Percentiles rank a stretch among this genome's conserved stretches.
These are phyloP conservation scores for Populus euphratica DNA, from an alignment of 345 rosid genomes.

Conservation along the genomic window DNA sequence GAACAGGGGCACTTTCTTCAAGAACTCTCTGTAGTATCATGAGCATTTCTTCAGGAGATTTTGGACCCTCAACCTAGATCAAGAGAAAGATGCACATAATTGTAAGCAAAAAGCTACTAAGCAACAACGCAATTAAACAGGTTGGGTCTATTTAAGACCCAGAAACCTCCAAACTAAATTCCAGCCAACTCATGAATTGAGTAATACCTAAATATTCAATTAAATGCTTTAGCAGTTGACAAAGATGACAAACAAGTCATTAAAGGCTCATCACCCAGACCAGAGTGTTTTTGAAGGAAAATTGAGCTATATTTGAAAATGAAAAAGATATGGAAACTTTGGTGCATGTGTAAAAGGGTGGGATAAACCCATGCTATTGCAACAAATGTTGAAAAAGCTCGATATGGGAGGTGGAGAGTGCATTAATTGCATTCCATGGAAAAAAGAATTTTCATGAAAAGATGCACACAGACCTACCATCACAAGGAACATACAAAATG, in stretches of 20 bases:
- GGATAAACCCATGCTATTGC: neutral
- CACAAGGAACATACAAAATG: neutral
- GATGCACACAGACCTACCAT: neutral
- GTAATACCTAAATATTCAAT: neutral
- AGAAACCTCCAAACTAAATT: neutral
- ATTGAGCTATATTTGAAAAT: neutral
- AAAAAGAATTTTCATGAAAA: neutral
- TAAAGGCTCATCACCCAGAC: neutral
- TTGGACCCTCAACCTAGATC: slow-evolving; percentile 84
- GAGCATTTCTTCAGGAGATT: slow-evolving; percentile 78
- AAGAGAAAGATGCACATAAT: slow-evolving; percentile 7
- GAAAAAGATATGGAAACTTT: neutral
- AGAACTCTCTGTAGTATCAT: slow-evolving; percentile 67
- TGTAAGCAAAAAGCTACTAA: neutral
- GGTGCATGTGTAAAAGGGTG: neutral
- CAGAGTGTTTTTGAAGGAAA: neutral
- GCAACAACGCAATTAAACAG: neutral
- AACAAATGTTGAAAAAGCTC: neutral
- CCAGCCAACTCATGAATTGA: neutral
- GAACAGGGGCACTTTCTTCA: slow-evolving; percentile 92
- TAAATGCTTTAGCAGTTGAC: neutral
- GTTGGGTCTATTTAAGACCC: neutral
- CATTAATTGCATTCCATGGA: neutral
- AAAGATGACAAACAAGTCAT: neutral
- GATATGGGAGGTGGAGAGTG: neutral